Percentiles rank a stretch among this genome's conserved stretches.
Conservation (phyloP, 129 eudicot genomes). For the Saussurea involucrata region DNA sequence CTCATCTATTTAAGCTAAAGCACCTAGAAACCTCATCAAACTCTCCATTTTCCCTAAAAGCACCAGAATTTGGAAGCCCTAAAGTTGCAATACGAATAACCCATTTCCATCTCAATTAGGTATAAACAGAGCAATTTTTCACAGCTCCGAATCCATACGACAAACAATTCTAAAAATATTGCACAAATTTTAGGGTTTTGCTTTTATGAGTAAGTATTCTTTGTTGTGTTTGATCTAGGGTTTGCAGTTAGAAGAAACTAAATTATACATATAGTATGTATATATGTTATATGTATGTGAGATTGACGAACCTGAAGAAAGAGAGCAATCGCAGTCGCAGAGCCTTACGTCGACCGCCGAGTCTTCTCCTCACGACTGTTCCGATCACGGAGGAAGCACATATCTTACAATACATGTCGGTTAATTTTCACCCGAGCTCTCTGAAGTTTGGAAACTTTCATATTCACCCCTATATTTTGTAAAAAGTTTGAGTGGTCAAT, state of each 20-base stretch:
- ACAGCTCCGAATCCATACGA: neutral
- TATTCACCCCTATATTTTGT: neutral
- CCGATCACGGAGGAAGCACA: neutral
- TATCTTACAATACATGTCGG: neutral
- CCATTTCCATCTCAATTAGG: neutral
- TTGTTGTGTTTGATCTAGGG: conserved; percentile 12
- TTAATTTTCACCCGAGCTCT: neutral
- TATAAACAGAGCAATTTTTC: neutral
- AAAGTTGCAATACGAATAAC: neutral
- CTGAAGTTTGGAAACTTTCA: neutral
- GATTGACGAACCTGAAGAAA: conserved; percentile 16
- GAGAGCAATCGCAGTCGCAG: conserved; percentile 4
- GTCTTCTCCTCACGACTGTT: neutral
- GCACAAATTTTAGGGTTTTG: neutral
- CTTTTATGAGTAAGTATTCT: neutral
- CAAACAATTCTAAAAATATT: neutral
- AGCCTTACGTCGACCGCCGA: neutral
- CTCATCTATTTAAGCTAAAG: neutral
- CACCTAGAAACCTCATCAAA: neutral
- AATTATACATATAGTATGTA: neutral
- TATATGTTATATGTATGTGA: neutral
- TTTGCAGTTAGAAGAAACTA: neutral
- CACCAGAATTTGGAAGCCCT: neutral
- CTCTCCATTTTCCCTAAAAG: neutral
- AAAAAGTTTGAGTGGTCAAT: no score